Evolutionary conservation across 805 yeast genomes (phyloP).

Genomic region (Brettanomyces sp.): DNA sequence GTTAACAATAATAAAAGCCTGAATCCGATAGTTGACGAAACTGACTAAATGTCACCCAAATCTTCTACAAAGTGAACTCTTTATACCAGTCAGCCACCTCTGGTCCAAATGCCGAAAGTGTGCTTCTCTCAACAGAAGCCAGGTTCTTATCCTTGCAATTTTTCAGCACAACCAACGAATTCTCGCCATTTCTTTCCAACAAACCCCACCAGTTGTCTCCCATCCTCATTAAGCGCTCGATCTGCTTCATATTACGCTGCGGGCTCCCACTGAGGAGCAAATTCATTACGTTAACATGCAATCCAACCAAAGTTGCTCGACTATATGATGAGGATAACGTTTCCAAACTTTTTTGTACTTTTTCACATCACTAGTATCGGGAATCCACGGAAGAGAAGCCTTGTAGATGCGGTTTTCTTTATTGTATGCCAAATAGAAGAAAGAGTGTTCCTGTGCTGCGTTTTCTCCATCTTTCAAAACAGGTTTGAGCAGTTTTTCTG

Average conservation of each 20-base stretch:
- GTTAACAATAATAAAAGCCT: too few relatives aligned
- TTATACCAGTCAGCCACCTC: slow-evolving; percentile 18
- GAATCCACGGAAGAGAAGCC: slow-evolving; percentile 22
- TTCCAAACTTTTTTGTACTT: slow-evolving; percentile 5
- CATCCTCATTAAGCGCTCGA: slow-evolving; percentile 17
- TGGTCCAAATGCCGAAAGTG: slow-evolving; percentile 14
- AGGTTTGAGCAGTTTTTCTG: too few relatives aligned
- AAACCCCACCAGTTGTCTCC: slow-evolving; percentile 21
- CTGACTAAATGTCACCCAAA: too few relatives aligned
- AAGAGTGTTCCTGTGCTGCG: slow-evolving; percentile 3
- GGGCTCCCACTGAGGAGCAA: slow-evolving; percentile 9
- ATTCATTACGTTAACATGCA: slow-evolving; percentile 13
- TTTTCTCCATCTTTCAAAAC: too few relatives aligned
- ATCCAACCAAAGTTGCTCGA: slow-evolving; percentile 9
- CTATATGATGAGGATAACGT: not conserved
- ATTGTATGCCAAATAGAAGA: slow-evolving; percentile 18
- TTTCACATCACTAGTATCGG: slow-evolving; percentile 15
- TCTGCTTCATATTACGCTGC: slow-evolving; percentile 7
- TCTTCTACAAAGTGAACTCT: too few relatives aligned
- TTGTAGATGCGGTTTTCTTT: slow-evolving; percentile 9
- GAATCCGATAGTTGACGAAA: too few relatives aligned
- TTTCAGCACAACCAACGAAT: slow-evolving; percentile 12
- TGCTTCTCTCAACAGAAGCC: slow-evolving; percentile 10
- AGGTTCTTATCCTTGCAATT: slow-evolving; percentile 10
- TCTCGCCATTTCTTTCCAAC: slow-evolving; percentile 7